These are phyloP conservation scores for Stylosanthes scabra DNA, from an alignment of 331 rosid species.

Conservation along the genomic window DNA sequence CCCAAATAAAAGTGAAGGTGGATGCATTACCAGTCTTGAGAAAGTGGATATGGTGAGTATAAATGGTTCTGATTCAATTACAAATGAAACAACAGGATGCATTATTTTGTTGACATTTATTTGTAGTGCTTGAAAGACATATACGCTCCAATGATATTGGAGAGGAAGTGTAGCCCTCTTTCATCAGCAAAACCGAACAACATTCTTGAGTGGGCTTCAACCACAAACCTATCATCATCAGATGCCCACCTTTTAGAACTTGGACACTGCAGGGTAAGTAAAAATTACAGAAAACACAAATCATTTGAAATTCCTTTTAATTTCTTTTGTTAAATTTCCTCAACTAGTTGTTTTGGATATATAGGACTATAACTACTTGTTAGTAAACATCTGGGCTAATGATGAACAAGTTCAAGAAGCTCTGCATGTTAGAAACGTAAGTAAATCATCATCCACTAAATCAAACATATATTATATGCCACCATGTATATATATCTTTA, in stretches of 20 bases:
- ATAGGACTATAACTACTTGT: slow-evolving; percentile 27
- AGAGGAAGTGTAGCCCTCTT: background rate
- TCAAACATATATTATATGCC: background rate
- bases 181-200: slow-evolving; percentile 7
- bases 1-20: slow-evolving; percentile 14
- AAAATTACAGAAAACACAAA: background rate
- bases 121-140: slow-evolving; percentile 37
- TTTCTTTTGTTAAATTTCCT: background rate
- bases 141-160: slow-evolving; percentile 23
- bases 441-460: background rate
- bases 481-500: background rate
- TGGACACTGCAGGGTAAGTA: slow-evolving; percentile 37
- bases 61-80: background rate
- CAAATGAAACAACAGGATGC: background rate
- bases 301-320: background rate
- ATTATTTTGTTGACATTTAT: background rate
- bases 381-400: slow-evolving; percentile 37
- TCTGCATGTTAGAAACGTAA: slow-evolving; percentile 39
- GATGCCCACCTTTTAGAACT: slow-evolving; percentile 32
- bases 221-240: background rate
- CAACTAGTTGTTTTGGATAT: background rate
- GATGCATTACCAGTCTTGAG: slow-evolving; percentile 6
- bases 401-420: slow-evolving; percentile 40
- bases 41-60: slow-evolving; percentile 20
- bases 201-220: slow-evolving; percentile 9